These are phyloP conservation scores for Colletotrichum horii DNA, from an alignment of 2,329 filamentous ascomycete genomes.

Conservation along the genomic window DNA sequence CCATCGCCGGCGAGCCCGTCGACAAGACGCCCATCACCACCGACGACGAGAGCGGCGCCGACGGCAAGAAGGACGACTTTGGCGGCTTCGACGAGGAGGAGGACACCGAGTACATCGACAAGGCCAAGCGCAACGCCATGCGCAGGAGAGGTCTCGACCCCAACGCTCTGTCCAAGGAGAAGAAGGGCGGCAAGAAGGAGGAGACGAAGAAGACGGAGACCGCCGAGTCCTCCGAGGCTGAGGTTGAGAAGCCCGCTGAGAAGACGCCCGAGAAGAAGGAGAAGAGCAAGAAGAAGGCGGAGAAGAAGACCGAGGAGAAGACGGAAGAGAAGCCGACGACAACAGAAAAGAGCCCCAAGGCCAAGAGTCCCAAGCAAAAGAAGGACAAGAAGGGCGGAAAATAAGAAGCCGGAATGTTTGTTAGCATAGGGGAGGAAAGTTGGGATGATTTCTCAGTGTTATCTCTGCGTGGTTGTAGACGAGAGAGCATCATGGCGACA, in stretches of 20 bases:
- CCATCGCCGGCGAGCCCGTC: conserved; percentile 50
- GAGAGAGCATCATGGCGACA: conserved; percentile 1
- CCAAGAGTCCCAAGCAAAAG: conserved; percentile 20
- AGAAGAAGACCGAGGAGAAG: conserved; percentile 2
- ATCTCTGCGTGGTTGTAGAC: neutral
- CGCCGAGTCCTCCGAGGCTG: conserved; percentile 10
- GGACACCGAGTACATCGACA: conserved; percentile 74
- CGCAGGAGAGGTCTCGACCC: conserved; percentile 78
- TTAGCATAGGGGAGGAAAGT: neutral
- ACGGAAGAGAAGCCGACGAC: neutral
- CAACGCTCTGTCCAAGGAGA: conserved; percentile 51
- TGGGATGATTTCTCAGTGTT: neutral
- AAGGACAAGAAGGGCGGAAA: conserved; percentile 21
- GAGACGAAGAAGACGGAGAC: conserved; percentile 23
- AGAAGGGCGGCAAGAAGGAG: conserved; percentile 23
- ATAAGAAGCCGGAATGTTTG: neutral
- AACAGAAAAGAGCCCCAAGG: conserved; percentile 19
- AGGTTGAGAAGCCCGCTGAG: conserved; percentile 12
- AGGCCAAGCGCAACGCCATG: conserved; percentile 75
- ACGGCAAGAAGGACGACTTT: conserved; percentile 55
- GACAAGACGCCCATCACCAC: conserved; percentile 73
- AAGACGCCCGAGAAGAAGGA: conserved; percentile 14
- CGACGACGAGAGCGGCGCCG: conserved; percentile 46
- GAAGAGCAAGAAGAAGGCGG: neutral
- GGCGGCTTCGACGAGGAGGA: conserved; percentile 78